Conservation (phyloP, 805 yeast genomes). For the Naumovozyma dairenensis region DNA sequence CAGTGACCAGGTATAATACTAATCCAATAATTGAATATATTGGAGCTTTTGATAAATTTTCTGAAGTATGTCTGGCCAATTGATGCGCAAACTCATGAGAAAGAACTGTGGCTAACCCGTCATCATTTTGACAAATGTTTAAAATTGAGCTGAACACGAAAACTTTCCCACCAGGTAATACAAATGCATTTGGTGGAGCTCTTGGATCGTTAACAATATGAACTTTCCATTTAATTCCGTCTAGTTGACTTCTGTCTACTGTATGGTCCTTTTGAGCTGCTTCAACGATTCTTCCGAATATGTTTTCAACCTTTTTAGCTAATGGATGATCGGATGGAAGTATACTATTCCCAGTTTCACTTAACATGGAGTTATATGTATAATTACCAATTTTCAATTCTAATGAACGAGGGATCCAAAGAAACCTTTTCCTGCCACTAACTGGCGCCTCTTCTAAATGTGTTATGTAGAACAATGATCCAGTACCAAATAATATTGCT, state of each 20-base stretch:
- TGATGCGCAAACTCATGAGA: slow-evolving; percentile 94
- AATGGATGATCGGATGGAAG: slow-evolving; percentile 58
- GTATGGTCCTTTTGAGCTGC: slow-evolving; percentile 40
- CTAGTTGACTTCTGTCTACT: slow-evolving; percentile 25
- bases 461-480: slow-evolving; percentile 35
- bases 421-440: slow-evolving; percentile 59
- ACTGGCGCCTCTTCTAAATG: slow-evolving; percentile 74
- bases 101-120: slow-evolving; percentile 90
- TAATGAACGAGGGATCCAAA: slow-evolving; percentile 58
- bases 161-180: slow-evolving; percentile 91
- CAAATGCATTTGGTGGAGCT: slow-evolving; percentile 93
- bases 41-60: slow-evolving; percentile 71
- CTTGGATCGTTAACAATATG: slow-evolving; percentile 64
- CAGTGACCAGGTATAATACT: slow-evolving; percentile 49
- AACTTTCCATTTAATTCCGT: slow-evolving; percentile 54
- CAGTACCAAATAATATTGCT: slow-evolving; percentile 28
- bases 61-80: slow-evolving; percentile 84
- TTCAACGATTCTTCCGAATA: slow-evolving; percentile 56
- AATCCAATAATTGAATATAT: slow-evolving; percentile 47
- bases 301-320: slow-evolving; percentile 41
- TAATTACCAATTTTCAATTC: slow-evolving; percentile 55
- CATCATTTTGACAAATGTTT: slow-evolving; percentile 69
- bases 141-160: slow-evolving; percentile 76
- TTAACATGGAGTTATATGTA: slow-evolving; percentile 51
- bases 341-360: slow-evolving; percentile 41